A percentile compares a stretch with the other conserved stretches of the same genome.
These are phyloP conservation scores for Bolboschoenoplectus hybrid DNA, from an alignment of 202 grass and related monocot species.

Conservation along the genomic window DNA sequence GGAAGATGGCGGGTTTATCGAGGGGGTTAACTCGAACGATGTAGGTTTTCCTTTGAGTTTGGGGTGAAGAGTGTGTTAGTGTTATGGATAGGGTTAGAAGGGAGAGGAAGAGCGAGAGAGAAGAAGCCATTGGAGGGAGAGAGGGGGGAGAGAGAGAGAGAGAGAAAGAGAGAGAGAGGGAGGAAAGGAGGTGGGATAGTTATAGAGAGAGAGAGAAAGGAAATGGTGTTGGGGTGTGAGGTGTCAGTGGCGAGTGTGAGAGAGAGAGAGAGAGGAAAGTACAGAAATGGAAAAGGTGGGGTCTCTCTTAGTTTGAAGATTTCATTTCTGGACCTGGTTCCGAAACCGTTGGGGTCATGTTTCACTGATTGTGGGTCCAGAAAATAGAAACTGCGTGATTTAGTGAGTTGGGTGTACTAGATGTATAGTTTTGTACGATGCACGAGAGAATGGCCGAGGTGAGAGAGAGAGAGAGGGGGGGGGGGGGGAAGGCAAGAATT, in stretches of 20 bases:
- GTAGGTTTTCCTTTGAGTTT: constrained; percentile 56
- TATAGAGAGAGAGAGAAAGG: constrained; percentile 24
- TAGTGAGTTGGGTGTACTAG: not conserved
- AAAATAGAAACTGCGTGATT: not conserved
- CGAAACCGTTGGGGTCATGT: not conserved
- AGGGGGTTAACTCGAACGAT: constrained; percentile 77
- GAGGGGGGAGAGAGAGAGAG: constrained; percentile 21
- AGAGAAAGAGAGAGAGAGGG: constrained; percentile 18
- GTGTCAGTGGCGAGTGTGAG: constrained; percentile 24
- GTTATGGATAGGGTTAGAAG: constrained; percentile 35
- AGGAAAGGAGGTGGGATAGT: constrained; percentile 39
- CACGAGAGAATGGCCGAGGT: not conserved
- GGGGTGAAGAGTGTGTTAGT: not conserved
- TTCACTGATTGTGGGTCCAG: not conserved
- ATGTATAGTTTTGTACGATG: not conserved
- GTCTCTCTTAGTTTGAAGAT: not conserved
- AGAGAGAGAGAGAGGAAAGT: not conserved
- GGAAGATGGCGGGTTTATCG: constrained; percentile 72
- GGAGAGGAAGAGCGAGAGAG: constrained; percentile 29
- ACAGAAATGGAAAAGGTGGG: constrained; percentile 1
- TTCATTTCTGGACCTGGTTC: not conserved
- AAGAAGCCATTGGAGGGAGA: constrained; percentile 49
- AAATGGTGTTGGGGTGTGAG: not conserved
- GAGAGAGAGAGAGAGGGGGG: not conserved
- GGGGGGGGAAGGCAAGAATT: not conserved